Evolutionary conservation across 805 yeast genomes (phyloP), one percentile per base, ranked within the genome.

Genomic region (Candida morakotiae): DNA sequence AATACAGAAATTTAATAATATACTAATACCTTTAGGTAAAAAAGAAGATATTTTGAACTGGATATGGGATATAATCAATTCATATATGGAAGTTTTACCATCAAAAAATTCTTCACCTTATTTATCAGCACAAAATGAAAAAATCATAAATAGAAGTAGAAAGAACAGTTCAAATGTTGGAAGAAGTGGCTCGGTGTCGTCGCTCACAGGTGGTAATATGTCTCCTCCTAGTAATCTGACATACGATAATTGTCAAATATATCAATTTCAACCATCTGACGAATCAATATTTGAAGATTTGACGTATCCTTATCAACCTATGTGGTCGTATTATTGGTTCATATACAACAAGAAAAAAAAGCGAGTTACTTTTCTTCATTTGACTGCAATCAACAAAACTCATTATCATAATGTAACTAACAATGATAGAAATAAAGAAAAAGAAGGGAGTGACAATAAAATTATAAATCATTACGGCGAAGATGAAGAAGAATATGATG

Each of bases 281-380:
- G 71, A 62, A 49, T 71, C 84, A 7, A 81, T 83, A 28, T 51
- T 67, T 34, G 85, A 82, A 50, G 93, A 83, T 40, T 48, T 67
- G 37, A 64, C 63, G 34, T 61, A 64, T 41, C 73, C 73, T 1
- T 65, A 65, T 43, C 72, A 67, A 47, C 64, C 71, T 2, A 58
- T 67, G 66, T 86, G 93, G 93, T 77, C 84, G 17, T 67, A 81
- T 55, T 86, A 87, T 74, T 91, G 94, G 83, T 93, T 93, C 58
- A 78, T 91, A 31, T 88, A 84, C 63, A 93, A 88, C 64, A 91
- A 87, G 62, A 83, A 86, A 53, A 77, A 84, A 63, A 91, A 91
- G 63, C 76, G 98, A 45, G 98, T 93, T 2, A 87, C 95, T 1
- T 91, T 83, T 56, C 57, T 93, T 13, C 85, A 86, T 49, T 64